Evolutionary conservation across 2,329 filamentous ascomycete species (phyloP).

Genomic region (Pestalotiopsis sp.): DNA sequence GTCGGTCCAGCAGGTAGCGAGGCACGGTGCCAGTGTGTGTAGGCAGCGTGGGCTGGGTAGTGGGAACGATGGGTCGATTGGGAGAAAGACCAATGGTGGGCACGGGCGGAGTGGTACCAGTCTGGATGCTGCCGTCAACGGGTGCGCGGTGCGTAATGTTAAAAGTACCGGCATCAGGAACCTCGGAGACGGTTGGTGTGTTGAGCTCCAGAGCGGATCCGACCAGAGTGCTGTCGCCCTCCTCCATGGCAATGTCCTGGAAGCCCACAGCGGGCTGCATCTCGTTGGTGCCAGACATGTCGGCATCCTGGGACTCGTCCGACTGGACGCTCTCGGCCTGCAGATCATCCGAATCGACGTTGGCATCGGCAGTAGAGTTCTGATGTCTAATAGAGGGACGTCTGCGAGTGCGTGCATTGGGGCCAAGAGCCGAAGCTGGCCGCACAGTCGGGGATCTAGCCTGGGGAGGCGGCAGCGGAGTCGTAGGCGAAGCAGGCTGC

Average conservation of each 20-base stretch:
- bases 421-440: slow-evolving; percentile 54
- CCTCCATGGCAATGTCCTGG: slow-evolving; percentile 79
- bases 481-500: slow-evolving; percentile 91
- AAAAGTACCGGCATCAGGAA: slow-evolving; percentile 87
- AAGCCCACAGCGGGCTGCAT: slow-evolving; percentile 84
- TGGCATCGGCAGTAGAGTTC: slow-evolving; percentile 86
- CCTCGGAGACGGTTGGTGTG: slow-evolving; percentile 78
- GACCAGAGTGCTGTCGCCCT: slow-evolving; percentile 78
- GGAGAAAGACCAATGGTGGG: slow-evolving; percentile 74
- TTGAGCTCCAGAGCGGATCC: slow-evolving; percentile 74
- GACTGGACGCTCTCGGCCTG: slow-evolving; percentile 81
- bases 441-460: slow-evolving; percentile 58
- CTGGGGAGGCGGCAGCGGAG: slow-evolving; percentile 73
- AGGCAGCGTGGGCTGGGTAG: slow-evolving; percentile 74
- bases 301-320: slow-evolving; percentile 76
- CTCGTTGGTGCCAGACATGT: slow-evolving; percentile 79
- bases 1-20: slow-evolving; percentile 77
- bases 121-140: slow-evolving; percentile 83
- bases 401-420: slow-evolving; percentile 60
- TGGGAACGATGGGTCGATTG: slow-evolving; percentile 69
- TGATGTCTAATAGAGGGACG: slow-evolving; percentile 89
- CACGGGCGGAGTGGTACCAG: slow-evolving; percentile 67
- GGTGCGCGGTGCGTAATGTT: slow-evolving; percentile 88
- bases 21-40: slow-evolving; percentile 68
- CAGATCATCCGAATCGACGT: slow-evolving; percentile 84